These are phyloP conservation scores for Linnemannia elongata DNA, from an alignment of 192 early-diverging fungal species.

Conservation along the genomic window DNA sequence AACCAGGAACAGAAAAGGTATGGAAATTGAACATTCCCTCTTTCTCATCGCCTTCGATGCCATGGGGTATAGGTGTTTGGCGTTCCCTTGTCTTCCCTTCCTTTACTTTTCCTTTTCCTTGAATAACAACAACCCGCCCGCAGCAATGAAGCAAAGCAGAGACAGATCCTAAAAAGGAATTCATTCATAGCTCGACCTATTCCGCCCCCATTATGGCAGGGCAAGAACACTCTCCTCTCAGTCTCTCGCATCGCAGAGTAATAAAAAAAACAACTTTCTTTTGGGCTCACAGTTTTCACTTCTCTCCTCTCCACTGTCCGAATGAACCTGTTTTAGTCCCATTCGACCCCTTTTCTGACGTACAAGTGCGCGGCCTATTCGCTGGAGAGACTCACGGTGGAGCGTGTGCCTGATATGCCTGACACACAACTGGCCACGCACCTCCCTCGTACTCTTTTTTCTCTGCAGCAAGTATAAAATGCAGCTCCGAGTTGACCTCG, in stretches of 20 bases:
- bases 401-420: not conserved
- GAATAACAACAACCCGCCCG: not conserved
- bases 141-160: not conserved
- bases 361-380: not conserved
- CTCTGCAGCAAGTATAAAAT: not conserved
- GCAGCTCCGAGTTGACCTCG: not conserved
- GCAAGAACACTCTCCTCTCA: not conserved
- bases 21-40: not conserved
- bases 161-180: not conserved
- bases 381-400: not conserved
- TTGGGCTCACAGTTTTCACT: not conserved
- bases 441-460: not conserved
- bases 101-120: not conserved
- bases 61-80: too few relatives aligned
- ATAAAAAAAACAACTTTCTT: not conserved
- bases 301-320: not conserved
- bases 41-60: not conserved
- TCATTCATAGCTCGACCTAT: not conserved
- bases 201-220: slow-evolving; percentile 1
- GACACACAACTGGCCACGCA: not conserved
- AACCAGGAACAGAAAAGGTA: not conserved
- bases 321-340: not conserved
- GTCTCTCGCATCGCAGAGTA: not conserved
- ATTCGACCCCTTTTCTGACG: not conserved
- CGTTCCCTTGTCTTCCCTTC: not conserved